Conservation (phyloP, 73 alveolate species). For the Tetrahymena borealis region DNA sequence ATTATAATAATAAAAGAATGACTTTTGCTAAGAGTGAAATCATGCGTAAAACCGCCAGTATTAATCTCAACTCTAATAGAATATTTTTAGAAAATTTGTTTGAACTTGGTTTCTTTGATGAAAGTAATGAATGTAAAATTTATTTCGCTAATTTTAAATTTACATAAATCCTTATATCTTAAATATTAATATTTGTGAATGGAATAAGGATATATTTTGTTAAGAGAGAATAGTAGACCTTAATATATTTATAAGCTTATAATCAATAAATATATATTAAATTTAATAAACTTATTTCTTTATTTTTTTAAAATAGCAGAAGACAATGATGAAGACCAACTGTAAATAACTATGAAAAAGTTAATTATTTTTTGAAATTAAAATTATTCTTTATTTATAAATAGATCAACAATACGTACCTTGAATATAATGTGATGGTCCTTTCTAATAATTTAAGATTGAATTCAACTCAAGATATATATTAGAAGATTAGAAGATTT, state of each 20-base stretch:
- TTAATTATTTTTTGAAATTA: neutral
- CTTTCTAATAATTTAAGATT: too few species aligned
- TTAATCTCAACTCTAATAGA: neutral
- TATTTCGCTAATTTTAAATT: neutral
- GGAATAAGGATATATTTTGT: too few species aligned
- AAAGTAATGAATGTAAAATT: neutral
- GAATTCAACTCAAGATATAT: too few species aligned
- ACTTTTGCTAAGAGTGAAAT: neutral
- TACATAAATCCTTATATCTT: too few species aligned
- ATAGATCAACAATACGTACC: neutral
- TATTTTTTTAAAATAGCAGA: neutral
- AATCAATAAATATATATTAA: neutral
- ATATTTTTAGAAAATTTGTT: neutral
- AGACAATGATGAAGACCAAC: neutral
- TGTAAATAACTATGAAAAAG: neutral
- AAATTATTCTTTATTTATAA: neutral
- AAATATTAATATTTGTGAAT: too few species aligned
- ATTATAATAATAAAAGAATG: neutral
- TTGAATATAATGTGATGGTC: neutral
- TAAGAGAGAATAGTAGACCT: too few species aligned
- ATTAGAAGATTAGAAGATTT: too few species aligned
- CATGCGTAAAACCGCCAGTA: neutral
- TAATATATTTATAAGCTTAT: too few species aligned
- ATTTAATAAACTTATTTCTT: neutral
- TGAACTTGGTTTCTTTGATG: neutral